Evolutionary conservation across 371 early-diverging fungal species (phyloP), one percentile per base, ranked within the genome.

Genomic region (Mucor piriformis): DNA sequence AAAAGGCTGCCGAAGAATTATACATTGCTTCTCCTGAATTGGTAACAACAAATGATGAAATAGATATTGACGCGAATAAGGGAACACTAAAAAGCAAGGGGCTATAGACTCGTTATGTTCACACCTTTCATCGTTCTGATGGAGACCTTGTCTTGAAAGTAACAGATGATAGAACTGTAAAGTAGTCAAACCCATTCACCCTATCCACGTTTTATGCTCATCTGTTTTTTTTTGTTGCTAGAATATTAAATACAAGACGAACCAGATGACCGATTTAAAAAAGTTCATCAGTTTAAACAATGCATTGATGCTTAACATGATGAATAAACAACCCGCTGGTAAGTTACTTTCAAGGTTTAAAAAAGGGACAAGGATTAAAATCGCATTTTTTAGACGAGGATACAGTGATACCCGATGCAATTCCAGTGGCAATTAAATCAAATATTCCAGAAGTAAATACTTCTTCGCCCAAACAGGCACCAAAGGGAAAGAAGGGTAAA

Each of bases 91-190:
- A 20, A 46, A 12, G 6, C 21, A 21, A 23, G n/a, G n/a, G n/a
- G n/a, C 21, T 23, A 1, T 61, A 92, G 90, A 84, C 88, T 42
- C 84, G 92, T 24, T 90, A 88, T 67, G 85, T 88, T 34, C 75
- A 83, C 20, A 80, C 83, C 55, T 92, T 89, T 63, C 78, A 85
- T 51, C 89, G 89, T 67, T 63, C 67, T 27, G 88, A 88, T 72
- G 89, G 88, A n/a, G 81, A 83, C 62, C 83, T 92, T 10, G 82
- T 89, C 29, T 74, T 92, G 51, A 90, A 89, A 70, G 89, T 89
- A 16, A 88, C 88, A 7, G 85, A 92, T 70, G 77, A 88, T 61
- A 76, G 82, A 72, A 81, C 73, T 54, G 85, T 84, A 81, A 73
- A 72, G 44, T 51, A 59, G 18, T 15, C 16, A 43, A 43, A n/a